Evolutionary conservation across 2,329 filamentous ascomycete genomes (phyloP).

Genomic region (Cladobotryum protrusum): DNA sequence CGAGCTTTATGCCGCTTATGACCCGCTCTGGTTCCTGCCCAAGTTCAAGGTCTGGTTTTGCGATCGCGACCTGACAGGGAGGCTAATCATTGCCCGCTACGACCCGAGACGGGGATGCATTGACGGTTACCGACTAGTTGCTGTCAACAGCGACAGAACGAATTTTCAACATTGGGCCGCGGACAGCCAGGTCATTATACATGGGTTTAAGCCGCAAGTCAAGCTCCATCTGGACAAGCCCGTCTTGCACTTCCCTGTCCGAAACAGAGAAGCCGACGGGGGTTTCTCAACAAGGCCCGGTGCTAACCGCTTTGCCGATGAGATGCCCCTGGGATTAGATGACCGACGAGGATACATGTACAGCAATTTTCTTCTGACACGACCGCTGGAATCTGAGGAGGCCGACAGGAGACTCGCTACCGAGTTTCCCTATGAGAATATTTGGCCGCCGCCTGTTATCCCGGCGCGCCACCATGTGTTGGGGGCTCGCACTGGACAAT

Average conservation of each 20-base stretch:
- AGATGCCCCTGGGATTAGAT: conserved; percentile 48
- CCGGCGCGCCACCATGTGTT: conserved; percentile 54
- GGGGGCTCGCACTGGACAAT: conserved; percentile 23
- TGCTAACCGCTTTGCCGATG: conserved; percentile 39
- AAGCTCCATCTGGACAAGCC: conserved; percentile 70
- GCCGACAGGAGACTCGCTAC: conserved; percentile 24
- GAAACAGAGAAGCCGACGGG: conserved; percentile 17
- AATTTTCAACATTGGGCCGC: conserved; percentile 58
- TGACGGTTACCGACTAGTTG: conserved; percentile 71
- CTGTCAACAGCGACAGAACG: conserved; percentile 51
- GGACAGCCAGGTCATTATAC: conserved; percentile 60
- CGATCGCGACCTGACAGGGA: conserved; percentile 66
- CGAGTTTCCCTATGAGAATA: conserved; percentile 40
- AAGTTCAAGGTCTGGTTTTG: conserved; percentile 80
- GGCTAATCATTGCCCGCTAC: conserved; percentile 70
- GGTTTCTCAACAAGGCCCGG: conserved; percentile 17
- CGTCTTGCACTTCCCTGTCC: conserved; percentile 50
- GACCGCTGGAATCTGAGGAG: conserved; percentile 35
- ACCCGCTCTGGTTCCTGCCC: conserved; percentile 79
- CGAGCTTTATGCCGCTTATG: conserved; percentile 65
- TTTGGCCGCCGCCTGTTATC: conserved; percentile 72
- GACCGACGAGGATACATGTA: conserved; percentile 45
- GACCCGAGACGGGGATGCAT: conserved; percentile 68
- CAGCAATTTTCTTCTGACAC: conserved; percentile 63
- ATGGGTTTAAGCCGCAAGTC: conserved; percentile 64